These are phyloP conservation scores for Cercospora beticola DNA, from an alignment of 2,329 filamentous ascomycete genomes.

Conservation along the genomic window DNA sequence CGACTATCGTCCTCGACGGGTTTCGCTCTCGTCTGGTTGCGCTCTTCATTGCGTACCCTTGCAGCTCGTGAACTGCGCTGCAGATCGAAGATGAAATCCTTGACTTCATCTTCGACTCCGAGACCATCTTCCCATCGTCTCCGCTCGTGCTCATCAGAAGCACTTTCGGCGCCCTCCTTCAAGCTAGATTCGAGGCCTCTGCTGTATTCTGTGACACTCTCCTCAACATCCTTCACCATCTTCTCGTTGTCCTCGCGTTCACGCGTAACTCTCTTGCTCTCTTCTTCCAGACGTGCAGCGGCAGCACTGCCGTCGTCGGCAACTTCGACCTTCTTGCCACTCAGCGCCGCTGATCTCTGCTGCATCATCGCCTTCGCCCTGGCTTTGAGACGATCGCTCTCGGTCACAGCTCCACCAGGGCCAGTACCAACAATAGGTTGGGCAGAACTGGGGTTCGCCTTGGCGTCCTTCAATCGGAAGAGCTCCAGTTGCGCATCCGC, in stretches of 20 bases:
- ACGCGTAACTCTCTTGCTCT: conserved; percentile 74
- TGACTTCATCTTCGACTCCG: conserved; percentile 93
- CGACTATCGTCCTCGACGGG: conserved; percentile 32
- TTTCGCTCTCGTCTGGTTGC: conserved; percentile 22
- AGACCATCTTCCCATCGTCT: conserved; percentile 94
- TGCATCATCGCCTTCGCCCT: conserved; percentile 98
- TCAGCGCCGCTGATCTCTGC: conserved; percentile 87
- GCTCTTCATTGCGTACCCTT: conserved; percentile 64
- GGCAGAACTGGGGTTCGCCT: conserved; percentile 80
- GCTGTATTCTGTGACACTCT: conserved; percentile 87
- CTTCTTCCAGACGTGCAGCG: conserved; percentile 82
- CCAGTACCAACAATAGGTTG: conserved; percentile 86
- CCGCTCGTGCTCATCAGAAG: conserved; percentile 81
- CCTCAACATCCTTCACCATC: conserved; percentile 96
- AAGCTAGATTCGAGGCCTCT: conserved; percentile 81
- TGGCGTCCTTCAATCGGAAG: conserved; percentile 90
- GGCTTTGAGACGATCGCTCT: conserved; percentile 91
- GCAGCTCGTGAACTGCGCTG: conserved; percentile 80
- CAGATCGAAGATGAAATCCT: conserved; percentile 96
- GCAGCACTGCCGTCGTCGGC: conserved; percentile 73
- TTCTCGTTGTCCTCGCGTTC: conserved; percentile 93
- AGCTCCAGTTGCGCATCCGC: conserved; percentile 88
- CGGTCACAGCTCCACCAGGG: conserved; percentile 84
- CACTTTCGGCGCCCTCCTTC: conserved; percentile 74
- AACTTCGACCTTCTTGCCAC: conserved; percentile 70